Evolutionary conservation across 2,329 filamentous ascomycete genomes (phyloP).

Genomic region (Plenodomus biglobosus): DNA sequence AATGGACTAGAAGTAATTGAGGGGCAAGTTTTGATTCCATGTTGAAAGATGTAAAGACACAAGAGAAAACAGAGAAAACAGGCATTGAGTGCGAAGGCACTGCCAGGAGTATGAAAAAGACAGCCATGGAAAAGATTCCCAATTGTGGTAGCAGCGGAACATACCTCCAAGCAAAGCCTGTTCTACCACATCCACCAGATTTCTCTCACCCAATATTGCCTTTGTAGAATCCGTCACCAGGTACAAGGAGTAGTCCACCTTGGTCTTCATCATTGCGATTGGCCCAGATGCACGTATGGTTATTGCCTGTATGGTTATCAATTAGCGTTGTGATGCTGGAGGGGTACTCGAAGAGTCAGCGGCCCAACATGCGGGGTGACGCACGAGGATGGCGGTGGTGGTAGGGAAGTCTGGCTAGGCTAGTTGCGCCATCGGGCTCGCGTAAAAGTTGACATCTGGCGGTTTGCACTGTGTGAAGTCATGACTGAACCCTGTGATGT

Average conservation of each 20-base stretch:
- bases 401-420: background rate
- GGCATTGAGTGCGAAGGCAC: background rate
- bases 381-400: background rate
- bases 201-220: conserved; percentile 71
- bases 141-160: conserved; percentile 21
- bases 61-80: background rate
- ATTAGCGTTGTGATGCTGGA: background rate
- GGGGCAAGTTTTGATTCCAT: no score
- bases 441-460: background rate
- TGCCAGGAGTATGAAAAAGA: no score
- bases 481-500: background rate
- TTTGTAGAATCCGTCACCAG: conserved; percentile 93
- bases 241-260: conserved; percentile 78
- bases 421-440: background rate
- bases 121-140: no score
- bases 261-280: conserved; percentile 45
- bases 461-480: background rate
- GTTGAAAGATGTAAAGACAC: no score
- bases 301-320: background rate
- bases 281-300: background rate
- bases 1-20: no score
- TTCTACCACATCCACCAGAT: conserved; percentile 73
- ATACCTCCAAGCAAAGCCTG: conserved; percentile 72
- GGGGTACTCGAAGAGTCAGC: background rate
- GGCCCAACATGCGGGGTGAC: background rate